Percentiles rank a stretch among this genome's conserved stretches.
phyloP scores from a whole-genome alignment of 2,329 filamentous ascomycete species.

The Beauveria australis region DNA sequence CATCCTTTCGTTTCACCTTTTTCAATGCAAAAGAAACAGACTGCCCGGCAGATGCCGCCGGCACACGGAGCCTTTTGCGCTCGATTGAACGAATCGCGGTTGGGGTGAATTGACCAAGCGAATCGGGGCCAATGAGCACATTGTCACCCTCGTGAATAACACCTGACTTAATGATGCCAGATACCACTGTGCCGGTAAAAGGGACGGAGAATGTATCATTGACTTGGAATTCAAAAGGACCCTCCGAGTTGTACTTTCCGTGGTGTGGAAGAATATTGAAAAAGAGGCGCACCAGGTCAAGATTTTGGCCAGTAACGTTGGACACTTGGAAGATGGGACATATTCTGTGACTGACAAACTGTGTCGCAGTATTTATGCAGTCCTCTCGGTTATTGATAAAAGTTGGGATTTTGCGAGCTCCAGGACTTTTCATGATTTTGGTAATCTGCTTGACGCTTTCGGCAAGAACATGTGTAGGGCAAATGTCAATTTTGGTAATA shows the following conservation, averaged over 20 bases:
- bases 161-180: conserved; percentile 82
- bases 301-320: conserved; percentile 87
- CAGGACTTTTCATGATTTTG: conserved; percentile 88
- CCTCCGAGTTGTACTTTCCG: conserved; percentile 80
- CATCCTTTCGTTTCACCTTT: conserved; percentile 79
- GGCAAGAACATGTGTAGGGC: conserved; percentile 87
- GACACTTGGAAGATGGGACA: conserved; percentile 97
- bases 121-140: conserved; percentile 83
- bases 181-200: conserved; percentile 92
- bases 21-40: conserved; percentile 88
- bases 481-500: conserved; percentile 97
- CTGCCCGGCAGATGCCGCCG: conserved; percentile 82
- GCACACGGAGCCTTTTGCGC: conserved; percentile 82
- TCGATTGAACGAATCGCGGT: conserved; percentile 90
- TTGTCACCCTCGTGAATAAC: conserved; percentile 85
- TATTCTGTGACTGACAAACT: conserved; percentile 91
- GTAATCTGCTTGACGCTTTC: conserved; percentile 88
- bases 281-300: conserved; percentile 86
- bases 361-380: conserved; percentile 88
- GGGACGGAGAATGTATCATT: conserved; percentile 98
- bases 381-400: conserved; percentile 90
- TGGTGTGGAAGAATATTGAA: conserved; percentile 93
- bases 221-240: conserved; percentile 87
- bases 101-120: conserved; percentile 77
- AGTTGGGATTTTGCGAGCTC: conserved; percentile 88